A percentile compares a stretch with the other conserved stretches of the same genome.
These are phyloP conservation scores for Aureobasidium melanogenum DNA, from an alignment of 2,329 filamentous ascomycete species.

Conservation along the genomic window DNA sequence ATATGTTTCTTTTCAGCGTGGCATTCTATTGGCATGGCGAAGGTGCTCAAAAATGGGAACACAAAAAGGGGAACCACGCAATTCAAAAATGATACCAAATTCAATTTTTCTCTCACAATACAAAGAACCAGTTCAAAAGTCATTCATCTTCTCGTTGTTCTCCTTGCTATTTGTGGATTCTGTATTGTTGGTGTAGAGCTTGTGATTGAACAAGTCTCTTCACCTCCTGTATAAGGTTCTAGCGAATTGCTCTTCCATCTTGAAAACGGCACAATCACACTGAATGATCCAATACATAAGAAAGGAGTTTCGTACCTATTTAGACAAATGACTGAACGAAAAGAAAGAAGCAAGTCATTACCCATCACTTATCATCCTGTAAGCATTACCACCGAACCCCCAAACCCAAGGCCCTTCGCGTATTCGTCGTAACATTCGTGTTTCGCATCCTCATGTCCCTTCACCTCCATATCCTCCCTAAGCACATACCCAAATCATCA, in stretches of 20 bases:
- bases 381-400: too few relatives aligned
- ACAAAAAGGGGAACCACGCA: not conserved
- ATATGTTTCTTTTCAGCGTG: not conserved
- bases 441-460: not conserved
- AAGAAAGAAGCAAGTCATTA: too few relatives aligned
- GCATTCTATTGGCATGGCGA: conserved; percentile 1
- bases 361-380: too few relatives aligned
- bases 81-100: not conserved
- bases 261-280: too few relatives aligned
- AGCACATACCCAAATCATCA: not conserved
- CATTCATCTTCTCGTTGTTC: not conserved
- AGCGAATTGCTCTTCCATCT: too few relatives aligned
- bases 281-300: too few relatives aligned
- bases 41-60: conserved; percentile 6
- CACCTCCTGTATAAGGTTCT: too few relatives aligned
- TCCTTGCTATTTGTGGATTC: not conserved
- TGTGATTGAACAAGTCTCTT: too few relatives aligned
- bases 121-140: not conserved
- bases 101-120: not conserved
- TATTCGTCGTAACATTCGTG: not conserved
- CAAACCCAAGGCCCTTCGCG: too few relatives aligned
- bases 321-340: too few relatives aligned
- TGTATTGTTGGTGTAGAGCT: too few relatives aligned
- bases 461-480: not conserved
- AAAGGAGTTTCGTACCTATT: too few relatives aligned